A percentile compares a stretch with the other conserved stretches of the same genome.
Evolutionary conservation across 2,329 filamentous ascomycete genomes (phyloP).

Genomic region (Scorias spongiosa): DNA sequence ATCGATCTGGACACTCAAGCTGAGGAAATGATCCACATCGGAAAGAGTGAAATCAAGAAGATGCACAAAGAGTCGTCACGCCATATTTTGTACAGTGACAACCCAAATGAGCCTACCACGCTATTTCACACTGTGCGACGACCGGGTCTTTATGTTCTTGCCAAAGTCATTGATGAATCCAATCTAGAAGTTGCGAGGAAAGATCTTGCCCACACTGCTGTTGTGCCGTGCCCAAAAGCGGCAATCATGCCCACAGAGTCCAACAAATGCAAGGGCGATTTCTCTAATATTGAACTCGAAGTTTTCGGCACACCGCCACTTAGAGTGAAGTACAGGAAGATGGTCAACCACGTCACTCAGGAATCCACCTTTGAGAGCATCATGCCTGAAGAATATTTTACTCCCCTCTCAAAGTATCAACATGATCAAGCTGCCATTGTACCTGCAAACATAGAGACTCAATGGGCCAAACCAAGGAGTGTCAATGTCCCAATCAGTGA

Average conservation of each 20-base stretch:
- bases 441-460: conserved; percentile 47
- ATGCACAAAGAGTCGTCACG: conserved; percentile 58
- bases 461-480: conserved; percentile 64
- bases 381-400: conserved; percentile 72
- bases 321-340: conserved; percentile 81
- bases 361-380: conserved; percentile 87
- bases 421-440: conserved; percentile 39
- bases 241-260: conserved; percentile 49
- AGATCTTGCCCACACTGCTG: conserved; percentile 64
- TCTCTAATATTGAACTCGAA: conserved; percentile 71
- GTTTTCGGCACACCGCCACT: conserved; percentile 81
- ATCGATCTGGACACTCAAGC: conserved; percentile 67
- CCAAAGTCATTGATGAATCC: conserved; percentile 78
- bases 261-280: conserved; percentile 68
- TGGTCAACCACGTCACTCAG: conserved; percentile 67
- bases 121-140: conserved; percentile 68
- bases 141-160: conserved; percentile 71
- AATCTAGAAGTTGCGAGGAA: conserved; percentile 52
- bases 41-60: conserved; percentile 56
- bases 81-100: conserved; percentile 31
- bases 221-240: conserved; percentile 74
- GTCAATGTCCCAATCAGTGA: conserved; percentile 80
- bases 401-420: conserved; percentile 52
- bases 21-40: conserved; percentile 67
- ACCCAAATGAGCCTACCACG: conserved; percentile 22